These are phyloP conservation scores for Alternaria novae-zelandiae DNA, from an alignment of 2,329 filamentous ascomycete genomes.

Conservation along the genomic window DNA sequence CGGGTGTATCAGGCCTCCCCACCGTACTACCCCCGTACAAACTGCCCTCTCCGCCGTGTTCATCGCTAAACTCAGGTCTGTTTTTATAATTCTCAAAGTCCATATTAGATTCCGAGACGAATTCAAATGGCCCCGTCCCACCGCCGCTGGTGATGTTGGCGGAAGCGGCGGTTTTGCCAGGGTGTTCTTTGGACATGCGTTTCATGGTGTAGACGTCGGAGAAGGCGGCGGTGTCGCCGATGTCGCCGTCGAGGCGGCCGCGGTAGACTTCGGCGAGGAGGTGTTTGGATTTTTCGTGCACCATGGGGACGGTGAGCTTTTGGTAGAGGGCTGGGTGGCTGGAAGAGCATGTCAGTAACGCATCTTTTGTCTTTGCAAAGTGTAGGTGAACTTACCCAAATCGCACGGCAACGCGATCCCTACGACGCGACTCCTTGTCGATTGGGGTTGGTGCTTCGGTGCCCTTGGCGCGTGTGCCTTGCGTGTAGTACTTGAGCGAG, in stretches of 20 bases:
- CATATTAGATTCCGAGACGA: conserved; percentile 83
- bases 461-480: conserved; percentile 62
- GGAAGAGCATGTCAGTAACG: too few species aligned
- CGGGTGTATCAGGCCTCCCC: conserved; percentile 67
- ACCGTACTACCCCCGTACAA: conserved; percentile 64
- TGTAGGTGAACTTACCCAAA: conserved; percentile 70
- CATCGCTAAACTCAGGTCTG: conserved; percentile 83
- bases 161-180: conserved; percentile 57
- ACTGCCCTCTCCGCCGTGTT: conserved; percentile 74
- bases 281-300: conserved; percentile 87
- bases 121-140: conserved; percentile 72
- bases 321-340: conserved; percentile 88
- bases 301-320: conserved; percentile 92
- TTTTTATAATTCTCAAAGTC: conserved; percentile 95
- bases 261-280: conserved; percentile 85
- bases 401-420: conserved; percentile 73
- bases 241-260: conserved; percentile 73
- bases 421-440: conserved; percentile 54
- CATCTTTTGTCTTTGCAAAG: too few species aligned
- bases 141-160: conserved; percentile 8
- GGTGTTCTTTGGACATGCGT: conserved; percentile 69
- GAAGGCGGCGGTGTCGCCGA: conserved; percentile 69
- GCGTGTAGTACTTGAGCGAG: conserved; percentile 81
- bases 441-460: conserved; percentile 52
- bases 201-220: conserved; percentile 83